A percentile compares a stretch with the other conserved stretches of the same genome.
Conservation (phyloP, 805 yeast genomes). For the Candida morakotiae region DNA sequence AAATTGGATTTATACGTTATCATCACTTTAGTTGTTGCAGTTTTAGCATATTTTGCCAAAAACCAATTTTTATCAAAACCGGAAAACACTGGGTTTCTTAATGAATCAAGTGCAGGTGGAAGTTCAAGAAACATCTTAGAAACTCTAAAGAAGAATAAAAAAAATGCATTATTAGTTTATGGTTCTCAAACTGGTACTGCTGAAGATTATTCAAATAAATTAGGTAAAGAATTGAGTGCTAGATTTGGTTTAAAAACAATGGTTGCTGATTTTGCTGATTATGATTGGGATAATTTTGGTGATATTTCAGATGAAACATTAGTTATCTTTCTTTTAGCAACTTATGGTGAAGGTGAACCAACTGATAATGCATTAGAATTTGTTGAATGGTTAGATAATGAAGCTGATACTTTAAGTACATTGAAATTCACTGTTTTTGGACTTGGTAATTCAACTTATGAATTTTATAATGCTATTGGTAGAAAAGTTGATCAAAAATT, state of each 20-base stretch:
- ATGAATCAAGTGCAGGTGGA: conserved; percentile 3
- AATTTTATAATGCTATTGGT: conserved; percentile 82
- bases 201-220: conserved; percentile 90
- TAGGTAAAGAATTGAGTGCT: conserved; percentile 82
- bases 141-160: conserved; percentile 55
- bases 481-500: conserved; percentile 51
- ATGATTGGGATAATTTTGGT: conserved; percentile 74
- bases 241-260: conserved; percentile 77
- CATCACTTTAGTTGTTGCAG: conserved; percentile 60
- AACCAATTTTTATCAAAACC: conserved; percentile 40
- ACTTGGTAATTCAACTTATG: conserved; percentile 92
- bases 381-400: conserved; percentile 59
- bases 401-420: conserved; percentile 52
- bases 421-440: conserved; percentile 79
- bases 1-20: conserved; percentile 68
- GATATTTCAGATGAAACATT: conserved; percentile 60
- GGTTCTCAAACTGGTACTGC: conserved; percentile 99
- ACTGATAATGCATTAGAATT: conserved; percentile 90
- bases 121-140: conserved; percentile 34
- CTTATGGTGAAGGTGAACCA: conserved; percentile 98
- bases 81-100: conserved; percentile 10
- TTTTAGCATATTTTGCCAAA: conserved; percentile 63
- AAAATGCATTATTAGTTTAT: conserved; percentile 75
- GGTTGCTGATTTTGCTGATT: conserved; percentile 85
- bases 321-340: conserved; percentile 69